These are phyloP conservation scores for Plantago ovata DNA, from an alignment of 257 asterid species.

Conservation along the genomic window DNA sequence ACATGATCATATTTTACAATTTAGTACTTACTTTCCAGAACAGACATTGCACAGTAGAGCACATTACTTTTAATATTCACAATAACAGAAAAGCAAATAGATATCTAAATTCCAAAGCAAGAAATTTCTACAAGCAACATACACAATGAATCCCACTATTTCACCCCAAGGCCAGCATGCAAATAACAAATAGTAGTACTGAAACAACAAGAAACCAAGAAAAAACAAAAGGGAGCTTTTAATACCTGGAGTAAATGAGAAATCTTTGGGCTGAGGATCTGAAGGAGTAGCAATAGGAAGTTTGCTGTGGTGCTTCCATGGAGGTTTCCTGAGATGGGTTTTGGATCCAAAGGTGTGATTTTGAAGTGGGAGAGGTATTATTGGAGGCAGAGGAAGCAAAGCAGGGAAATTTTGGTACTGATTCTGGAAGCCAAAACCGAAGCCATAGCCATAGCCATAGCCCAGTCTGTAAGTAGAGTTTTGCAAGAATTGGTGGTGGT, in stretches of 20 bases:
- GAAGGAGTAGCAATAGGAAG: slow-evolving; percentile 53
- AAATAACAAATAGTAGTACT: background rate
- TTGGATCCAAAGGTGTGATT: slow-evolving; percentile 46
- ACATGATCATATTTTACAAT: background rate
- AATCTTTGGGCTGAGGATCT: slow-evolving; percentile 39
- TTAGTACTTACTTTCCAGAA: background rate
- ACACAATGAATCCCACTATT: background rate
- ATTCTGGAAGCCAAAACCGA: slow-evolving; percentile 38
- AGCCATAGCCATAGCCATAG: slow-evolving; percentile 43
- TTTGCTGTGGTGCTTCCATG: slow-evolving; percentile 31
- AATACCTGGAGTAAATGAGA: slow-evolving; percentile 51
- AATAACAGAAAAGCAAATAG: background rate
- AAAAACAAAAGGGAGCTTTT: slow-evolving; percentile 11
- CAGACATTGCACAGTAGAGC: background rate
- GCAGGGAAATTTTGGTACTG: slow-evolving; percentile 57
- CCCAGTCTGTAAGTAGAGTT: slow-evolving; percentile 37
- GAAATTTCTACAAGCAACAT: background rate
- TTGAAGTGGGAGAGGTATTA: slow-evolving; percentile 52
- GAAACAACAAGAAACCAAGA: background rate
- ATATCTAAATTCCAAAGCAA: background rate
- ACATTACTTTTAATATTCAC: background rate
- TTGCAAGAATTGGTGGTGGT: slow-evolving; percentile 44
- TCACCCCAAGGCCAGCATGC: slow-evolving; percentile 6
- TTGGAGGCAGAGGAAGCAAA: slow-evolving; percentile 76
- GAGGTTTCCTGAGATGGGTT: slow-evolving; percentile 48